Evolutionary conservation across 495 filamentous ascomycete species (phyloP), one percentile per base, ranked within the genome.

Genomic region (Aspergillus homomorphus): DNA sequence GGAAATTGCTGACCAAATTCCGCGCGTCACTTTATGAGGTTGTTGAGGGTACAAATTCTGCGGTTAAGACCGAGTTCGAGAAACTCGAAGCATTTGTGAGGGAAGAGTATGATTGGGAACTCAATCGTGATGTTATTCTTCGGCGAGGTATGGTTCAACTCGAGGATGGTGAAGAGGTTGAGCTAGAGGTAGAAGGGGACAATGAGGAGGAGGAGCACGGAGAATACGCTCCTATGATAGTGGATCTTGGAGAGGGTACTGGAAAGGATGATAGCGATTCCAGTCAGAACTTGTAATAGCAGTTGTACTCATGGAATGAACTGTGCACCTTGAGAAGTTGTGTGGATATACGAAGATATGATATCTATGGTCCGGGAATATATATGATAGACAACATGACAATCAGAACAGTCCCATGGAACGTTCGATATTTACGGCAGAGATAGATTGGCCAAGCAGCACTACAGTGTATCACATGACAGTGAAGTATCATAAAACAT

Each of bases 191-290:
- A 59, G 77, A 77, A 23, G 89, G 86, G 6, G 80, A 87, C 58
- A 88, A 93, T 59, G 89, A 84, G 57, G 89, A 95, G 56, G 90
- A 94, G 53, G 90, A 94, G 71, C 82, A 81, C 57, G 91, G 90
- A 18, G 93, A 96, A 66, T 92, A 91, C 77, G 87, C 89, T 58
- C 94, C 93, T 16, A 79, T 88, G 21, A 71, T 98, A 18, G 90
- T 98, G 5, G 84, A 91, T 51, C 63, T 92, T 62, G 64, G 23
- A 24, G 62, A 45, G 15, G 21, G 22, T 21, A 51, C 28, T 14
- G 19, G 26, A 21, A 22, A 51, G 28, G 21, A 50, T 44, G 26
- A 41, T 51, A 15, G 49, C 7, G 45, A 48, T 48, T 21, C n/a
- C 1, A 12, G 12, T 48, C 19, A 48, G 4, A 12, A 48, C 23